Conservation (phyloP, 1,284 basidiomycete species). For the Ustilago shanxiensis region DNA sequence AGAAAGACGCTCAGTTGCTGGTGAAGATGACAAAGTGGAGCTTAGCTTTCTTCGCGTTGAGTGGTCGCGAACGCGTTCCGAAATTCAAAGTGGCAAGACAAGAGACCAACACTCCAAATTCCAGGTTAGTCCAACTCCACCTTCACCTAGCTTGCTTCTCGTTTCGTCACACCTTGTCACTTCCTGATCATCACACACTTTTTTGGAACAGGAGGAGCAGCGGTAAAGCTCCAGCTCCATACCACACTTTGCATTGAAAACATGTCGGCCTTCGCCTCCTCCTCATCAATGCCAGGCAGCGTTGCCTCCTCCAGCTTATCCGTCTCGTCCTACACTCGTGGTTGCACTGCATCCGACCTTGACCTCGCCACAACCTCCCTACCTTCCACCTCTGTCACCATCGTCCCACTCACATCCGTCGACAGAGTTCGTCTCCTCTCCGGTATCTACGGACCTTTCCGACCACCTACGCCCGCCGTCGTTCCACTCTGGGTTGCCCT, state of each 20-base stretch:
- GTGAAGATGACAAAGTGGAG: no score
- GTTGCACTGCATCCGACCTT: constrained; percentile 27
- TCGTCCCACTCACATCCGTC: constrained; percentile 62
- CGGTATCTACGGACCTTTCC: constrained; percentile 83
- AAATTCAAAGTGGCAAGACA: neutral
- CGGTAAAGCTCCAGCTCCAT: neutral
- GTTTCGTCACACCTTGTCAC: neutral
- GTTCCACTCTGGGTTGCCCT: constrained; percentile 96
- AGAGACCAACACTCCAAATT: constrained; percentile 35
- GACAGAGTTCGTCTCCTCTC: constrained; percentile 65
- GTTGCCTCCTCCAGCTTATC: constrained; percentile 24
- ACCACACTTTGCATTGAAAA: neutral
- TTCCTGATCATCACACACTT: neutral
- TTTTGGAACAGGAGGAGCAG: neutral
- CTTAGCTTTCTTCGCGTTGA: constrained; percentile 28
- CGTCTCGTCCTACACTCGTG: constrained; percentile 24
- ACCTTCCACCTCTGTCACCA: constrained; percentile 49
- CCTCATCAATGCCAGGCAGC: constrained; percentile 12
- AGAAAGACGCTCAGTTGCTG: no score
- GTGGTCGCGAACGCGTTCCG: constrained; percentile 23
- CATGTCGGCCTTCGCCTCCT: constrained; percentile 24
- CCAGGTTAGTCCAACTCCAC: neutral
- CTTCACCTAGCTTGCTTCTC: neutral
- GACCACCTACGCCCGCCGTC: constrained; percentile 83
- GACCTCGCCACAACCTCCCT: constrained; percentile 55